Percentiles rank a stretch among this genome's conserved stretches.
Evolutionary conservation across 2,329 filamentous ascomycete genomes (phyloP).

Genomic region (Didymella glomerata): DNA sequence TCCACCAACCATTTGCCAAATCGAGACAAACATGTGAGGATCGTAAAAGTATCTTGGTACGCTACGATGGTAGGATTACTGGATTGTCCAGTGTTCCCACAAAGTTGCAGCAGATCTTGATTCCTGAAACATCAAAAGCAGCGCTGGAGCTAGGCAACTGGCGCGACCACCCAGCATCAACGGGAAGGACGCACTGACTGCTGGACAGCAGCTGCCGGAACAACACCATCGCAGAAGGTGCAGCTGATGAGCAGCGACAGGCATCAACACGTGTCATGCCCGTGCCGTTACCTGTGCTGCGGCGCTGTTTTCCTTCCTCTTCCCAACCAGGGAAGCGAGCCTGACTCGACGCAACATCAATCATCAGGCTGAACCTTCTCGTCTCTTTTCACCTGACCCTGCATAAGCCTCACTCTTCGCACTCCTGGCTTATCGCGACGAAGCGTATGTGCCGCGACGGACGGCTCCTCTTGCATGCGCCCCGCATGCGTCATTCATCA

Average conservation of each 20-base stretch:
- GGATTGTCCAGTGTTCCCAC: not conserved
- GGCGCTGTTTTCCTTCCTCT: conserved; percentile 12
- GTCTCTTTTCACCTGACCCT: conserved; percentile 1
- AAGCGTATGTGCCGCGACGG: conserved; percentile 1
- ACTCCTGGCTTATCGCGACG: conserved; percentile 1
- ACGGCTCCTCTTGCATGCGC: conserved; percentile 4
- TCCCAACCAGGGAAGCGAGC: conserved; percentile 4
- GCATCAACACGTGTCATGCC: conserved; percentile 14
- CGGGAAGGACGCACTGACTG: conserved; percentile 17
- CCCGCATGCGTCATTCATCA: conserved; percentile 21
- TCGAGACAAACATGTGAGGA: not conserved
- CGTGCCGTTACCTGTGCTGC: conserved; percentile 12
- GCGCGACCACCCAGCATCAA: conserved; percentile 15
- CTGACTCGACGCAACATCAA: conserved; percentile 16
- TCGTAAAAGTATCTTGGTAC: conserved; percentile 2
- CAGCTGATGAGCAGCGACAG: conserved; percentile 8
- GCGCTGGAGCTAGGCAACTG: conserved; percentile 17
- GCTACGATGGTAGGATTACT: not conserved
- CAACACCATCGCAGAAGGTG: not conserved
- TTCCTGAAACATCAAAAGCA: conserved; percentile 20
- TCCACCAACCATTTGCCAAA: not conserved
- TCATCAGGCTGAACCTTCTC: conserved; percentile 1
- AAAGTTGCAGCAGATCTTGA: conserved; percentile 5
- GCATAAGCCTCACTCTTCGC: not conserved
- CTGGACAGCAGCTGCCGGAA: conserved; percentile 8